These are phyloP conservation scores for Epichloe bromicola DNA, from an alignment of 2,329 filamentous ascomycete genomes.

Conservation along the genomic window DNA sequence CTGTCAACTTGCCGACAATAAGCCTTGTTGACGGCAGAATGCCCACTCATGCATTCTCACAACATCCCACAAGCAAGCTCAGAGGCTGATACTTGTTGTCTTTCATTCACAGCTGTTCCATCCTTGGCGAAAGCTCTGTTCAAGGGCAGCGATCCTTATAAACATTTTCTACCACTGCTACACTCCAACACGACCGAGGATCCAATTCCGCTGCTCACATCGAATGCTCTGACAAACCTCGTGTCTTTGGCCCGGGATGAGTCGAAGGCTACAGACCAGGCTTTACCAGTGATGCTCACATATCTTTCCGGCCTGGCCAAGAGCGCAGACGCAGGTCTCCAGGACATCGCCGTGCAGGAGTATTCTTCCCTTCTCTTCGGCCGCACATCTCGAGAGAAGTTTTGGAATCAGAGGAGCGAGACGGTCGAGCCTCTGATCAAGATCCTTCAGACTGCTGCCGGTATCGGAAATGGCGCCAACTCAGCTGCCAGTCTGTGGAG, in stretches of 20 bases:
- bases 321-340: slow-evolving; percentile 74
- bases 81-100: not conserved
- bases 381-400: slow-evolving; percentile 60
- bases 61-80: not conserved
- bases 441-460: slow-evolving; percentile 67
- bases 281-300: slow-evolving; percentile 69
- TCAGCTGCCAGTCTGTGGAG: slow-evolving; percentile 50
- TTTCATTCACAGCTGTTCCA: slow-evolving; percentile 51
- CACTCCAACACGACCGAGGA: slow-evolving; percentile 66
- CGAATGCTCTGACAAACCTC: slow-evolving; percentile 71
- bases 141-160: slow-evolving; percentile 64
- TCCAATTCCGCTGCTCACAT: slow-evolving; percentile 77
- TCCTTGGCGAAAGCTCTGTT: slow-evolving; percentile 65
- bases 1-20: not conserved
- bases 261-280: slow-evolving; percentile 54
- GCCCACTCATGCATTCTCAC: not conserved
- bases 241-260: slow-evolving; percentile 55
- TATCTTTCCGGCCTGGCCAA: slow-evolving; percentile 78
- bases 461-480: slow-evolving; percentile 53
- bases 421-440: slow-evolving; percentile 71
- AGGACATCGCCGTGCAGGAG: slow-evolving; percentile 90
- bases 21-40: not conserved
- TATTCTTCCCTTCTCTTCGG: slow-evolving; percentile 77
- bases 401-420: slow-evolving; percentile 84
- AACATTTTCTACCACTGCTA: slow-evolving; percentile 72